A percentile compares a stretch with the other conserved stretches of the same genome.
These are phyloP conservation scores for Vigna mungo DNA, from an alignment of 306 rosid genomes.

Conservation along the genomic window DNA sequence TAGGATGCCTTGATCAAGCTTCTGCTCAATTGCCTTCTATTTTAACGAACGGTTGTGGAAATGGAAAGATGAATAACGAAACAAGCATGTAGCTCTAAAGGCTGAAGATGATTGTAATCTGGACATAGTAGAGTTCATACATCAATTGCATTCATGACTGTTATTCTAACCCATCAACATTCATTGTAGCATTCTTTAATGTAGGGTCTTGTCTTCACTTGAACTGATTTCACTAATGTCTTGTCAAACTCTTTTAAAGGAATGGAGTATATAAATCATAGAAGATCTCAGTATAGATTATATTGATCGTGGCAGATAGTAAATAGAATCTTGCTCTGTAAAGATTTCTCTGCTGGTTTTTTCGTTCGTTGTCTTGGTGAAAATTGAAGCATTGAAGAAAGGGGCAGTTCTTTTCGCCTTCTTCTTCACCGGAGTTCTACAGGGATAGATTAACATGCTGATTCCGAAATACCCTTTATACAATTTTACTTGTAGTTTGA, in stretches of 20 bases:
- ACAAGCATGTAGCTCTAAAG: constrained; percentile 39
- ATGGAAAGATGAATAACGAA: constrained; percentile 40
- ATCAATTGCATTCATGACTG: constrained; percentile 53
- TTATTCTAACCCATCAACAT: constrained; percentile 53
- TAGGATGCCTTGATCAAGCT: constrained; percentile 29
- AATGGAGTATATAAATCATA: constrained; percentile 43
- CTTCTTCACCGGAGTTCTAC: neutral
- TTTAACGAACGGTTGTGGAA: constrained; percentile 36
- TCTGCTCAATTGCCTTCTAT: constrained; percentile 41
- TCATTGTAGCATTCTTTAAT: constrained; percentile 54
- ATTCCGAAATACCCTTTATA: neutral
- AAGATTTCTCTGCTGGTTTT: constrained; percentile 32
- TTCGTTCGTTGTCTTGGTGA: constrained; percentile 18
- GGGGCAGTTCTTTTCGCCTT: neutral
- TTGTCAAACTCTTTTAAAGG: constrained; percentile 22
- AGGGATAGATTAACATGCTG: neutral
- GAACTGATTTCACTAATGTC: constrained; percentile 34
- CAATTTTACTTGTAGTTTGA: neutral
- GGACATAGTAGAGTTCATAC: constrained; percentile 42
- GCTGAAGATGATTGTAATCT: constrained; percentile 43
- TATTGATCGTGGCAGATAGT: constrained; percentile 4
- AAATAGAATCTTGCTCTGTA: constrained; percentile 15
- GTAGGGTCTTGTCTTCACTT: constrained; percentile 11
- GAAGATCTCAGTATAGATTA: constrained; percentile 26
- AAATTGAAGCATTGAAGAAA: neutral